phyloP scores from a whole-genome alignment of 306 rosid genomes.

The Castanea sativa region DNA sequence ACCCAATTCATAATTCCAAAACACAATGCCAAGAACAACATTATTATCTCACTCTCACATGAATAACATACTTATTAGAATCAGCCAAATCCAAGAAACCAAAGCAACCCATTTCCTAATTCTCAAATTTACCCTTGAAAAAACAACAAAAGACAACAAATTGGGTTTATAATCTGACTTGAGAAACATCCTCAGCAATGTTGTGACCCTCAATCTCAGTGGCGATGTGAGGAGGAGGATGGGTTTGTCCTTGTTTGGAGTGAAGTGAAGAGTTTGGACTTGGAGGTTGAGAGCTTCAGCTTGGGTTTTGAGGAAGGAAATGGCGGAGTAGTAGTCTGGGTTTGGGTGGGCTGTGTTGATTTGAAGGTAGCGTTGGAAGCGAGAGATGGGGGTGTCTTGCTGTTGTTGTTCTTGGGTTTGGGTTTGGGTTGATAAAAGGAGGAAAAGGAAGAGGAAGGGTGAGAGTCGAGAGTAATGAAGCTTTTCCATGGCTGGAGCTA shows the following conservation, averaged over 20 bases:
- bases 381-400: slow-evolving; percentile 55
- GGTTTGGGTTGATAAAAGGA: neutral
- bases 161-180: slow-evolving; percentile 29
- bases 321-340: slow-evolving; percentile 69
- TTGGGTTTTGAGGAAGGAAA: slow-evolving; percentile 63
- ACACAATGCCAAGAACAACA: neutral
- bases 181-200: slow-evolving; percentile 85
- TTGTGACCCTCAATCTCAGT: slow-evolving; percentile 76
- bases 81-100: neutral
- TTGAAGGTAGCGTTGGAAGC: slow-evolving; percentile 74
- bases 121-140: neutral
- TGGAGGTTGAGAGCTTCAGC: slow-evolving; percentile 44
- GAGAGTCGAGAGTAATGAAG: neutral
- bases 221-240: slow-evolving; percentile 65
- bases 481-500: neutral
- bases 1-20: neutral
- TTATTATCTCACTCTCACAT: slow-evolving; percentile 1
- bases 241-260: slow-evolving; percentile 41
- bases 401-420: neutral
- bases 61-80: neutral
- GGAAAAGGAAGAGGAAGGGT: neutral
- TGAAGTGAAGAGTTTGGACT: slow-evolving; percentile 45
- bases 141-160: neutral
- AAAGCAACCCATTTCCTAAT: neutral
- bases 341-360: slow-evolving; percentile 81